These are phyloP conservation scores for Aspergillus nidulans DNA, from an alignment of 495 filamentous ascomycete species.

Conservation along the genomic window DNA sequence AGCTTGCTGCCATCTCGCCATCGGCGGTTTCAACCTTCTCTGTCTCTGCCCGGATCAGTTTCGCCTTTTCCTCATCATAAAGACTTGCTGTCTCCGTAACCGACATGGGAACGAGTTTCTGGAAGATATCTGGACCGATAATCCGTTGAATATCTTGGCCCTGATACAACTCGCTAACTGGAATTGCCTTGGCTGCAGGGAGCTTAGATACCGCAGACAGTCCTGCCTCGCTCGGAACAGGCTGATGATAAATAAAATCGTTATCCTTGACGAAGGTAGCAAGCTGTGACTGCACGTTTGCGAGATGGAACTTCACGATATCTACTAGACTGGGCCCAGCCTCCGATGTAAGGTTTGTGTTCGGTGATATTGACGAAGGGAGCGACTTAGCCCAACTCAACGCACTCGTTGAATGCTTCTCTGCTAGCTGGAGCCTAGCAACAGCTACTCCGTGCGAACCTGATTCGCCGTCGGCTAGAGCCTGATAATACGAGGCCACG, in stretches of 20 bases:
- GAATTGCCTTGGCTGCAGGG: constrained; percentile 95
- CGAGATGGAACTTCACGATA: constrained; percentile 74
- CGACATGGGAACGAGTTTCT: constrained; percentile 92
- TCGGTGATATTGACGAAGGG: constrained; percentile 71
- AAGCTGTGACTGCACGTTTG: constrained; percentile 75
- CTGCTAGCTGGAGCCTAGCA: constrained; percentile 75
- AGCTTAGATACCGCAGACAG: constrained; percentile 81
- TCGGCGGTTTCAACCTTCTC: constrained; percentile 88
- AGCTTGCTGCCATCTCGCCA: constrained; percentile 88
- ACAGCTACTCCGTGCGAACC: constrained; percentile 85
- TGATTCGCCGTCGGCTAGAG: constrained; percentile 81
- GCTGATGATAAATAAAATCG: constrained; percentile 96
- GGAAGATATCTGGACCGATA: constrained; percentile 94
- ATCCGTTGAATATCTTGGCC: constrained; percentile 96
- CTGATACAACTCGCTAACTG: constrained; percentile 93
- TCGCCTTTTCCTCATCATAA: constrained; percentile 98
- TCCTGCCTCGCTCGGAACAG: constrained; percentile 76
- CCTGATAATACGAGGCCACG: constrained; percentile 90
- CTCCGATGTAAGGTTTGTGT: constrained; percentile 79
- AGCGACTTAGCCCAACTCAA: constrained; percentile 73
- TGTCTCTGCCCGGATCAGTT: constrained; percentile 87
- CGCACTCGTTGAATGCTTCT: constrained; percentile 69
- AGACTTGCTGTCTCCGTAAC: constrained; percentile 95
- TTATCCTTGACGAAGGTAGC: constrained; percentile 81
- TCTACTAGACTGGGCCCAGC: constrained; percentile 68